A percentile compares a stretch with the other conserved stretches of the same genome.
phyloP scores from a whole-genome alignment of 1,284 basidiomycete species.

The Ustilago esculenta region DNA sequence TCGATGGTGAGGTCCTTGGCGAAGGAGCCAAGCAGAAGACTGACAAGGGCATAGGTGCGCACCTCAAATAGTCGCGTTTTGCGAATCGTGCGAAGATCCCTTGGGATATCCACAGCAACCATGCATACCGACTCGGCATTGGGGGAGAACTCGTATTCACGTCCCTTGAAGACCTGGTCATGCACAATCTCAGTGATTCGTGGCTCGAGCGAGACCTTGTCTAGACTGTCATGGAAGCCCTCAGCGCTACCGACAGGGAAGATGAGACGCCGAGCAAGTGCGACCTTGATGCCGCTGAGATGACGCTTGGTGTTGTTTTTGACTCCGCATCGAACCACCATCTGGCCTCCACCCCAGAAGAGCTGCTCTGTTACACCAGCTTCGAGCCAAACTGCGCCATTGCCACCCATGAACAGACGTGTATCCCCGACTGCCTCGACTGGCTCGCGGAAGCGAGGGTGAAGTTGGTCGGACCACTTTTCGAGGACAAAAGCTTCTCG shows the following conservation, averaged over 20 bases:
- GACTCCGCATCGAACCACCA: conserved; percentile 54
- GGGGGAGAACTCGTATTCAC: conserved; percentile 58
- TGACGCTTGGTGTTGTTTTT: conserved; percentile 63
- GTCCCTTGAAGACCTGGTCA: conserved; percentile 56
- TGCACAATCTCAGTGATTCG: conserved; percentile 59
- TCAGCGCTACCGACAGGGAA: conserved; percentile 52
- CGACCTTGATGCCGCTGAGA: conserved; percentile 54
- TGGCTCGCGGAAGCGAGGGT: conserved; percentile 45
- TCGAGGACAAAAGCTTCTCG: conserved; percentile 59
- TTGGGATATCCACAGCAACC: conserved; percentile 54
- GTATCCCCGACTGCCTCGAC: conserved; percentile 59
- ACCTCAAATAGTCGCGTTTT: conserved; percentile 60
- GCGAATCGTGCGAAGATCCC: conserved; percentile 55
- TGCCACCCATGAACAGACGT: conserved; percentile 62
- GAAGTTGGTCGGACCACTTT: conserved; percentile 51
- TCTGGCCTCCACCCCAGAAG: conserved; percentile 54
- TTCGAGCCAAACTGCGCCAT: conserved; percentile 61
- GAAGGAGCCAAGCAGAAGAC: conserved; percentile 54
- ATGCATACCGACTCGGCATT: conserved; percentile 51
- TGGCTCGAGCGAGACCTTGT: conserved; percentile 50
- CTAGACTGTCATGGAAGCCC: conserved; percentile 41
- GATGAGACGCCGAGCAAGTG: conserved; percentile 54
- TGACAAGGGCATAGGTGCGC: conserved; percentile 47
- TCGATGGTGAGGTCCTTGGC: conserved; percentile 61
- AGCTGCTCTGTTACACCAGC: conserved; percentile 52